Percentiles rank a stretch among this genome's conserved stretches.
Conservation (phyloP, 1,284 basidiomycete species). For the Boletus chippewaensis region DNA sequence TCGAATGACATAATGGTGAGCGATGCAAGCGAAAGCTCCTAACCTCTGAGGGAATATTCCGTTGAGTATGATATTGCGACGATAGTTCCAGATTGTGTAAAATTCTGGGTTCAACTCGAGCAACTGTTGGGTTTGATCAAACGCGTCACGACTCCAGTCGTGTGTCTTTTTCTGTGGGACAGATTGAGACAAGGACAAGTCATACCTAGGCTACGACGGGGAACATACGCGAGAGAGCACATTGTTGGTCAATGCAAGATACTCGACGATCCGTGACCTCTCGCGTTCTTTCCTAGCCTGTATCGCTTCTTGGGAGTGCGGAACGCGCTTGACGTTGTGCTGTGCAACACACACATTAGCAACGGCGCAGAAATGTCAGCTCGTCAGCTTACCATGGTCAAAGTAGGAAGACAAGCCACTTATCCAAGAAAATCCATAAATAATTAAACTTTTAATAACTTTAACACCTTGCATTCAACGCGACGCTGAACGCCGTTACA, state of each 20-base stretch:
- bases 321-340: conserved; percentile 77
- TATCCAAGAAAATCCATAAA: conserved; percentile 1
- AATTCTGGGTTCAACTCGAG: conserved; percentile 84
- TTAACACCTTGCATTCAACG: not conserved
- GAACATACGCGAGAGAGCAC: conserved; percentile 58
- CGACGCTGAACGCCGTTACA: not conserved
- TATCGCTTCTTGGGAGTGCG: conserved; percentile 54
- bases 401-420: conserved; percentile 4
- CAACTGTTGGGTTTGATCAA: conserved; percentile 69
- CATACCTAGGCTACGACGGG: not conserved
- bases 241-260: conserved; percentile 59
- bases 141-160: conserved; percentile 64
- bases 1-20: conserved; percentile 5
- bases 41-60: conserved; percentile 68
- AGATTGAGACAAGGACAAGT: conserved; percentile 1
- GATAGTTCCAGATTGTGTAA: conserved; percentile 92
- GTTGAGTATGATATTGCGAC: conserved; percentile 69
- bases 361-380: not conserved
- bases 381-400: conserved; percentile 21
- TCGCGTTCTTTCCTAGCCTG: conserved; percentile 67
- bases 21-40: not conserved
- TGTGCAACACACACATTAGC: conserved; percentile 23
- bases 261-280: conserved; percentile 67
- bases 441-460: not conserved
- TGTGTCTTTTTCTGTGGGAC: conserved; percentile 53